Evolutionary conservation across 2,329 filamentous ascomycete species (phyloP).

Genomic region (Aspergillus novoparasiticus): DNA sequence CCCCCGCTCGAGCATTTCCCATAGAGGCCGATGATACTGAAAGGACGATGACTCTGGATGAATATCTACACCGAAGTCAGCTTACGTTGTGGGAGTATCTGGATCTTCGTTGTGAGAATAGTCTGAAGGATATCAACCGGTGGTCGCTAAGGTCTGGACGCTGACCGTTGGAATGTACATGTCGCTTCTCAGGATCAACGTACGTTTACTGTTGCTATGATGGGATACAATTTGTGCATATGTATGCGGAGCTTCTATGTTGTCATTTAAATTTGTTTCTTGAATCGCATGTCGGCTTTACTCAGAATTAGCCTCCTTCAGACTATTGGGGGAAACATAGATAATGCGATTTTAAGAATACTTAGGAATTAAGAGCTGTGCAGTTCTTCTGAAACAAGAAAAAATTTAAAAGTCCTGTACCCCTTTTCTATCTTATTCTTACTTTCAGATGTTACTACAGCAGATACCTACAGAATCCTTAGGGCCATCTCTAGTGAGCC

Average conservation of each 20-base stretch:
- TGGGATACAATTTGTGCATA: neutral
- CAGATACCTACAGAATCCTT: neutral
- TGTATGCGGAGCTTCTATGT: neutral
- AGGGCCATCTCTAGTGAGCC: neutral
- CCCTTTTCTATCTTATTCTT: neutral
- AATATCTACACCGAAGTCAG: neutral
- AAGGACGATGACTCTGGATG: neutral
- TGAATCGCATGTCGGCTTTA: neutral
- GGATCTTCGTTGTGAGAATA: neutral
- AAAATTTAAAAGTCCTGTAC: neutral
- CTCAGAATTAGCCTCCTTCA: neutral
- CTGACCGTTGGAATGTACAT: neutral
- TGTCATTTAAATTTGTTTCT: neutral
- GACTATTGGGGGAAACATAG: neutral
- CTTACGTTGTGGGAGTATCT: neutral
- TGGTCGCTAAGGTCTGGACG: neutral
- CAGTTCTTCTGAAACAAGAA: neutral
- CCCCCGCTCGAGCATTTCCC: neutral
- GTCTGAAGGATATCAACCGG: neutral
- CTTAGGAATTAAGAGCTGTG: neutral
- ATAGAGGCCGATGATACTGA: neutral
- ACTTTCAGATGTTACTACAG: neutral
- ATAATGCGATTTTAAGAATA: neutral
- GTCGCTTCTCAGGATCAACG: neutral
- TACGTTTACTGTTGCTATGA: neutral